Evolutionary conservation across 2,329 filamentous ascomycete genomes (phyloP), one percentile per base, ranked within the genome.

Genomic region (Penicillium palitans): DNA sequence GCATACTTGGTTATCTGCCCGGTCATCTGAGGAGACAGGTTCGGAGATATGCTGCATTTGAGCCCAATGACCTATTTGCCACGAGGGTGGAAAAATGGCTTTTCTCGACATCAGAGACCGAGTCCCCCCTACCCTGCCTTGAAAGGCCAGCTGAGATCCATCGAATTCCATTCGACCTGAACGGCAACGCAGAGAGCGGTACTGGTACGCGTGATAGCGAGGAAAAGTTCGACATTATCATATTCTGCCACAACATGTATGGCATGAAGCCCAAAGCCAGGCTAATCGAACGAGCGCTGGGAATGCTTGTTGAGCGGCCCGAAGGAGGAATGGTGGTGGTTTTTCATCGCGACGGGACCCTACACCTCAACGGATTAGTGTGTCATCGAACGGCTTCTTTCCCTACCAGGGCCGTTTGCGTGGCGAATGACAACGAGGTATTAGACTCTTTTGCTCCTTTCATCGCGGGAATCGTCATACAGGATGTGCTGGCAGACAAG

Each of bases 241-340:
- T 88, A 5, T 85, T 88, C 70, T 87, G 84, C 62, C 84, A 87
- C 68, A 86, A 85, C 72, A 80, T 87, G 80, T 87, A 87, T 62
- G 83, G 83, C 59, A 82, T 87, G 80, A 76, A 75, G 0, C 76
- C 77, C 2, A 82, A 83, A 62, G 64, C 61, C n/a, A 67, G 15
- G 2, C 78, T 76, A 58, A 79, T 88, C 60, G 67, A 80, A 66
- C 63, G 59, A 19, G 78, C 81, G 2, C 66, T 87, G 8, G 63
- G 69, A 19, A 75, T 84, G 77, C 81, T 87, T 33, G 69, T 62
- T 59, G 47, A 63, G 5, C 42, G 13, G 19, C 61, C 61, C n/a
- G 62, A 76, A 55, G 61, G 71, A 57, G 74, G 65, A 54, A 66
- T 83, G 27, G 78, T 85, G 1, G 74, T 80, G 2, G 76, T 86